Base-by-base conservation (phyloP, 2,329 filamentous ascomycete species). In the Ascosphaera aggregata region DNA sequence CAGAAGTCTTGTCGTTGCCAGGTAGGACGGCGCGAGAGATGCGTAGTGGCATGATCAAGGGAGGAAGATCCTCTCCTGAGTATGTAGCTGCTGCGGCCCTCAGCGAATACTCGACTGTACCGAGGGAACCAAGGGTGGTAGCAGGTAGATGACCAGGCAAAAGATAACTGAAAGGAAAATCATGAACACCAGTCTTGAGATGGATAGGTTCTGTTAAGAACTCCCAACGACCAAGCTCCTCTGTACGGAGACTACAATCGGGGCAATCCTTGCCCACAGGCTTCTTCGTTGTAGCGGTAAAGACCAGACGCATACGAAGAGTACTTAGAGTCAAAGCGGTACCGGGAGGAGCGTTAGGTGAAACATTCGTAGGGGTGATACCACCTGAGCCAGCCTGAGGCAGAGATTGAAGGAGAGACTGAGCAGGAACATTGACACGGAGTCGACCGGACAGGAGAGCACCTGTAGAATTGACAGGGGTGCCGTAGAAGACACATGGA, bases 81-180 rank as follows among this genome's bases (percentile, higher is more conserved):
- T 72, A 62, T 9, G 69, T 66, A 40, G 72, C 71, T 2, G 66
- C 69, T 39, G 73, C 69, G 38, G 78, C 79, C 45, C 68, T 66
- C 48, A 95, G 75, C 46, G 73, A 71, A 61, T 95, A 95, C 45
- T 80, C 67, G 44, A 95, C 73, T 41, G 66, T 66, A 15, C 76
- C 69, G 37, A 94, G 60, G 4, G 70, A 63, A 40, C 78, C 78
- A 51, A 85, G 75, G 50, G 80, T 80, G 34, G 74, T 79, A 2
- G 82, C 80, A 2, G 86, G 85, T n/a, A 93, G 67, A 50, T 86
- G 69, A 16, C 89, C 89, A 1, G 75, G 73, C 35, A 98, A 69
- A 39, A 94, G 66, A 47, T 82, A 76, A 48, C 82, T 92, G 58
- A 94, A 93, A 37, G 89, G 86, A 53, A 85, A 91, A 36, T 72